Base-by-base conservation (phyloP, 805 yeast species). In the Blastobotrys attinorum region DNA sequence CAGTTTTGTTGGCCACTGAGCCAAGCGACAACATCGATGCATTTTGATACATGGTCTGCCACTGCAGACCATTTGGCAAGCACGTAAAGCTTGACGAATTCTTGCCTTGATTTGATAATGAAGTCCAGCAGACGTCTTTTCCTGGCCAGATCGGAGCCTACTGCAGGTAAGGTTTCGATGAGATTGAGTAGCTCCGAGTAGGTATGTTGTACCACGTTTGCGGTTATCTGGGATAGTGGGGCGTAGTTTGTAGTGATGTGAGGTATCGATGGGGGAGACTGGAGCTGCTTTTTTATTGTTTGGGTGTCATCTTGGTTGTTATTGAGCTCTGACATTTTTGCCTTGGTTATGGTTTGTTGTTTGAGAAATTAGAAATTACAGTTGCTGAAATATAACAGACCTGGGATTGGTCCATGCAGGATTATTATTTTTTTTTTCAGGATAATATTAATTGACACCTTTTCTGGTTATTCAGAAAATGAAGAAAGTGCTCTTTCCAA, bases 11-110 rank as follows among this genome's bases (percentile, higher is more conserved):
- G 94, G 39, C 79, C 79, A 48, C 92, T 70, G 33, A 92, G 71
- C 92, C 95, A 92, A 49, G 84, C 83, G 47, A 94, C 76, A 17
- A 90, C 70, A 64, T 92, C 97, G 44, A 92, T 88, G 49, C 89
- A 69, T 42, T 72, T 73, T 37, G 81, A 77, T 47, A 90, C 79
- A 41, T 82, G 85, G 38, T 76, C 71, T 3, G 89, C 72, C 27
- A 78, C 81, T 10, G 76, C 73, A 3, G 88, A 76, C 99, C 99
- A 92, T 63, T 90, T 89, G 42, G 83, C 76, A 32, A 92, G 64
- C 2, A 95, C 96, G 53, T 86, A 88, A 2, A 89, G 61, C 60
- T 90, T 79, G 47, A 89, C 76, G 57, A 82, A 87, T 55, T 89
- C 92, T 56, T 86, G 88, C 45, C 97, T 73, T 23, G 89, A 64